Base-by-base conservation (phyloP, 805 yeast genomes). In the Schwanniomyces pseudopolymorphus region DNA sequence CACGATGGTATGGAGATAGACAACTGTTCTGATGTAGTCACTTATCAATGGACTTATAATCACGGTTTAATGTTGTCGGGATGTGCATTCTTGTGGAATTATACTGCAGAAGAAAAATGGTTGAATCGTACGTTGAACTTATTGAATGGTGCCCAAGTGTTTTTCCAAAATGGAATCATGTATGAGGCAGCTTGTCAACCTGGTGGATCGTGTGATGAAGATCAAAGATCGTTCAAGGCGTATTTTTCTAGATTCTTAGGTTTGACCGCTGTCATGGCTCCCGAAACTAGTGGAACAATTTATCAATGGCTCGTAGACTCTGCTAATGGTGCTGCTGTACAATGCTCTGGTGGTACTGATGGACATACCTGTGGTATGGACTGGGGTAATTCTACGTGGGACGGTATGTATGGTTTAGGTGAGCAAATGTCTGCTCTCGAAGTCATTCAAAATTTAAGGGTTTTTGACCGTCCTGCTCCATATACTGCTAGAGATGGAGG, bases 141-240 rank as follows among this genome's bases (percentile, higher is more conserved):
- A 49, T 67, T 86, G 49, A 60, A 71, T 50, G 87, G 90, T 21
- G 63, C 83, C 7, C 52, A 59, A 25, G 78, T 78, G 3, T 83
- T 85, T 60, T 86, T 88, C 66, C 67, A 70, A 45, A 52, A 64
- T 35, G 44, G 43, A 13, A 49, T 45, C 46, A 53, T 53, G 43
- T 54, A 57, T 28, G 98, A 91, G 63, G 84, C 85, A 5, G 89
- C 96, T 1, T 91, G 97, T 66, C 95, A 88, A 72, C 72, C 75
- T 14, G 54, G 70, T 1, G 39, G 41, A 13, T 64, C 63, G 21
- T 91, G 98, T 73, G 80, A 88, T 66, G 84, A 80, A 45, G 97
- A 91, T 72, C 96, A 91, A 73, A 77, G 96, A 49, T 82, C 94
- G n/a, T 91, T 92, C 77, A 89, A 87, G 71, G 96, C 96, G 1